These are phyloP conservation scores for Camellia oleifera DNA, from an alignment of 179 eudicot genomes.

Conservation along the genomic window DNA sequence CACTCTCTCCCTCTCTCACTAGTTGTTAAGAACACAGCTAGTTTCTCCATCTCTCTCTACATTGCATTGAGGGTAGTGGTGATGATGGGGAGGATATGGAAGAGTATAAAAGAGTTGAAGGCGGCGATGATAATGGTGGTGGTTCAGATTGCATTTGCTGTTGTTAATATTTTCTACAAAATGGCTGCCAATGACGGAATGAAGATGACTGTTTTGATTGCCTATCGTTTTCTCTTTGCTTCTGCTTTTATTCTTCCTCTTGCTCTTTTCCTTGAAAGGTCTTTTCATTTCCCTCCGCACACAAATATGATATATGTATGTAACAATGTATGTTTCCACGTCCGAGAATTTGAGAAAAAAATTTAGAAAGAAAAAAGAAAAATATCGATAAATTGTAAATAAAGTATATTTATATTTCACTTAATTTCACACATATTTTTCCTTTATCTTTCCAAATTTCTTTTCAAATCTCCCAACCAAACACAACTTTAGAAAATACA, in stretches of 20 bases:
- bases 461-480: too few relatives aligned
- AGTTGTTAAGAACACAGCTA: too few relatives aligned
- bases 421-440: too few relatives aligned
- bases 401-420: too few relatives aligned
- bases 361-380: too few relatives aligned
- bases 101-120: conserved; percentile 26
- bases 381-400: too few relatives aligned
- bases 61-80: not conserved
- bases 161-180: conserved; percentile 40
- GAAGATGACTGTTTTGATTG: conserved; percentile 36
- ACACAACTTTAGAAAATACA: too few relatives aligned
- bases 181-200: conserved; percentile 45
- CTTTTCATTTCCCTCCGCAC: not conserved
- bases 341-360: too few relatives aligned
- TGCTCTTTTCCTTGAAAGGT: conserved; percentile 45
- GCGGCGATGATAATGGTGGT: conserved; percentile 39
- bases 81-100: conserved; percentile 15
- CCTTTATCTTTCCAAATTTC: too few relatives aligned
- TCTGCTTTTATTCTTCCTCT: conserved; percentile 38
- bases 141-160: conserved; percentile 32
- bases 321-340: too few relatives aligned
- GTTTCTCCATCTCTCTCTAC: too few relatives aligned
- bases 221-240: conserved; percentile 44
- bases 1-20: not conserved
- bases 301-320: too few relatives aligned